Evolutionary conservation across 805 yeast species (phyloP), one percentile per base, ranked within the genome.

Genomic region (Ogataea ganodermae): DNA sequence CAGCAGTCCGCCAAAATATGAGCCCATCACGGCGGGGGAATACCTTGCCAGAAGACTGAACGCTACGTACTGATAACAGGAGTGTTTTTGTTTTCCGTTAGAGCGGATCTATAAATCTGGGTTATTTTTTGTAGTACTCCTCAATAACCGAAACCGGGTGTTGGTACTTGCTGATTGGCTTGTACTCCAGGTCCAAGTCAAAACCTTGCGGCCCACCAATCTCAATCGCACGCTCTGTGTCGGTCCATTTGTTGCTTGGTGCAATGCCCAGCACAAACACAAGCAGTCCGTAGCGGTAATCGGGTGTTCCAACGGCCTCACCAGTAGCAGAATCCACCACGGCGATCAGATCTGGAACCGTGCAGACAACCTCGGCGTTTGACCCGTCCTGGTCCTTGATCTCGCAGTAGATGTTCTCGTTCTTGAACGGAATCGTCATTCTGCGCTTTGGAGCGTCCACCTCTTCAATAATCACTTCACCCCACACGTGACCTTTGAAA

Each of bases 281-380:
- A 31, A 69, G 44, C 42, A 74, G 47, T 4, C 79, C 78, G 52
- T 74, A 74, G 33, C 76, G 55, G 53, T 73, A 74, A 30, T 74
- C 79, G n/a, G 72, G 75, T 1, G 77, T 73, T 7, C 78, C 78
- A 9, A 73, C 69, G 12, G 77, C 77, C 46, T 71, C 76, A 30
- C 78, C 78, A 26, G 68, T 60, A 32, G 71, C 74, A 7, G 67
- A 57, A 54, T 74, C 75, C 41, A 68, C 54, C 7, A 74, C 74
- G 1, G 76, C 53, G 49, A 74, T 72, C 44, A 74, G 52, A 53
- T 74, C 79, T n/a, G 79, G 79, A 33, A 73, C 78, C 4, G 74
- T 62, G 44, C 71, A 63, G 9, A 72, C 63, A n/a, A 66, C 57
- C 43, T 64, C 57, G 18, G 61, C 58, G 6, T 60, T 60, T 1